Conservation (phyloP, 2,329 filamentous ascomycete genomes). For the Aulographum hederae region DNA sequence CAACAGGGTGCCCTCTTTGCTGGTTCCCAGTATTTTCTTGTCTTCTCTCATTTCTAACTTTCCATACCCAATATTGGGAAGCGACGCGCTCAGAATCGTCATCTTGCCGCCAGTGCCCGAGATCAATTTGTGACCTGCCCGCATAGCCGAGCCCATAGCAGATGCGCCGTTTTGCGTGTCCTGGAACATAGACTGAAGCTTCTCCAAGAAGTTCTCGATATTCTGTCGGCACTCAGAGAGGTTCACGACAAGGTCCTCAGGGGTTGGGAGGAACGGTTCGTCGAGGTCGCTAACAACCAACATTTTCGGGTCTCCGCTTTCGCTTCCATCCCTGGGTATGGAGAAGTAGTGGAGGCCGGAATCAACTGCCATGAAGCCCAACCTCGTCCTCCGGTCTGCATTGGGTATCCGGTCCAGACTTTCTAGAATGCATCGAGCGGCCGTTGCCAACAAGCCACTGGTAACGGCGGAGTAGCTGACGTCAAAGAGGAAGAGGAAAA, state of each 20-base stretch:
- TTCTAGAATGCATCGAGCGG: slow-evolving; percentile 82
- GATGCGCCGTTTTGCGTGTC: slow-evolving; percentile 77
- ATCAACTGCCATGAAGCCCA: slow-evolving; percentile 92
- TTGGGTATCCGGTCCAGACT: slow-evolving; percentile 97
- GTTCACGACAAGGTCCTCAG: slow-evolving; percentile 77
- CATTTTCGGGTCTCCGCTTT: slow-evolving; percentile 74
- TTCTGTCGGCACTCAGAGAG: slow-evolving; percentile 76
- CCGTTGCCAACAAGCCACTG: slow-evolving; percentile 79
- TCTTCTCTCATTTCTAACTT: slow-evolving; percentile 89
- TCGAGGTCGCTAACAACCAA: slow-evolving; percentile 88
- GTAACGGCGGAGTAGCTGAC: slow-evolving; percentile 83
- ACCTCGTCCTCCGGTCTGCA: slow-evolving; percentile 74
- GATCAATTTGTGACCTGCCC: slow-evolving; percentile 90
- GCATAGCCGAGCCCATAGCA: slow-evolving; percentile 87
- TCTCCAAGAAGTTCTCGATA: slow-evolving; percentile 78
- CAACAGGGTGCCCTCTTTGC: slow-evolving; percentile 71
- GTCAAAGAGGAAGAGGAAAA: slow-evolving; percentile 90
- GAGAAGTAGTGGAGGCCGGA: slow-evolving; percentile 92
- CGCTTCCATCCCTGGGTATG: slow-evolving; percentile 73
- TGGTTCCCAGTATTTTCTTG: slow-evolving; percentile 86
- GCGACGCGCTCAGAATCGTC: slow-evolving; percentile 70
- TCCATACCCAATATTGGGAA: slow-evolving; percentile 79
- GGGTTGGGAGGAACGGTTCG: slow-evolving; percentile 89
- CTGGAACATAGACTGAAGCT: slow-evolving; percentile 91
- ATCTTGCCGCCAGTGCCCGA: slow-evolving; percentile 90